These are phyloP conservation scores for Colletotrichum noveboracense DNA, from an alignment of 2,329 filamentous ascomycete species.

Conservation along the genomic window DNA sequence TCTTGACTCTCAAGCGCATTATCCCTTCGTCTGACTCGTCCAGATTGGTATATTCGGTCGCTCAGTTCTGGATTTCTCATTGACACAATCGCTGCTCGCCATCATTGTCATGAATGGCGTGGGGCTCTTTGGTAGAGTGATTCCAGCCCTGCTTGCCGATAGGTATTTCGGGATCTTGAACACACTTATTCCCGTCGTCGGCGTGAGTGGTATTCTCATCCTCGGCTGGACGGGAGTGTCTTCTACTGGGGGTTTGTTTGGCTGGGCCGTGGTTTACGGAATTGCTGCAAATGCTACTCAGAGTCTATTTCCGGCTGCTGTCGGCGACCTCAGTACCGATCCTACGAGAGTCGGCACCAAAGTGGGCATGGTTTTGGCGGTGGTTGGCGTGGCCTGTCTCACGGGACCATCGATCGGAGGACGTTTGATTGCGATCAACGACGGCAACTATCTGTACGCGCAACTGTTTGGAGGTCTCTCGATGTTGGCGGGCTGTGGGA, in stretches of 20 bases:
- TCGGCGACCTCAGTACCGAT: not conserved
- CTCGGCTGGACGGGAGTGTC: not conserved
- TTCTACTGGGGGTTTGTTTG: not conserved
- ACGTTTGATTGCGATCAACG: not conserved
- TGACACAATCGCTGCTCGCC: not conserved
- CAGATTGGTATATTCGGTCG: not conserved
- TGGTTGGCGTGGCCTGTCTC: not conserved
- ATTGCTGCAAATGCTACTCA: not conserved
- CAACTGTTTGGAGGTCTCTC: not conserved
- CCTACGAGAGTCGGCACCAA: not conserved
- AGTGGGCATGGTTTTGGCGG: not conserved
- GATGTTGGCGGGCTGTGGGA: not conserved
- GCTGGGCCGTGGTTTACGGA: not conserved
- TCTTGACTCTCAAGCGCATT: accelerated
- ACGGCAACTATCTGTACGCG: not conserved
- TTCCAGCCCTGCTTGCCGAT: not conserved
- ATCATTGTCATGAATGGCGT: not conserved
- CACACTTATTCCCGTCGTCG: not conserved
- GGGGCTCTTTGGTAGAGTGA: not conserved
- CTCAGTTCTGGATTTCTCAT: not conserved
- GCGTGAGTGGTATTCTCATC: not conserved
- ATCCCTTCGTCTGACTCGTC: not conserved
- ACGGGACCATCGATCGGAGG: not conserved
- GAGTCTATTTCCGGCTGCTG: not conserved
- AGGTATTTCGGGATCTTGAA: not conserved